Conservation (phyloP, 176 grass and related monocot genomes). For the Avena sativa region DNA sequence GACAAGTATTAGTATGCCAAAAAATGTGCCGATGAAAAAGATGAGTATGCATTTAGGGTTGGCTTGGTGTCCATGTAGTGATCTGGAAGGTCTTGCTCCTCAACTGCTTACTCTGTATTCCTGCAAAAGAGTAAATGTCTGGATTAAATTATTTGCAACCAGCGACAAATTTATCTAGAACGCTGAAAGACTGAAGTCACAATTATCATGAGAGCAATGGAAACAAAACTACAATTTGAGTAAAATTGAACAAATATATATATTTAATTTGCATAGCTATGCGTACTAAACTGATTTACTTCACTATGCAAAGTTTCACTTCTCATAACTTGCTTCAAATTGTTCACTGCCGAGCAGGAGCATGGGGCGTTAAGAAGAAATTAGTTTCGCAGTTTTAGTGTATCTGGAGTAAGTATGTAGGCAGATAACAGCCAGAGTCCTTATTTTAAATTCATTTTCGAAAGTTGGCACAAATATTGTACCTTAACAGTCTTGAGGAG, state of each 20-base stretch:
- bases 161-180: neutral
- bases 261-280: neutral
- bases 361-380: neutral
- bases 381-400: neutral
- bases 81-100: neutral
- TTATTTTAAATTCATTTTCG: neutral
- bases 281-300: neutral
- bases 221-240: slow-evolving; percentile 18
- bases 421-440: neutral
- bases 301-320: slow-evolving; percentile 10
- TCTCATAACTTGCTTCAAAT: slow-evolving; percentile 54
- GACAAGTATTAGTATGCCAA: neutral
- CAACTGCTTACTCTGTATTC: neutral
- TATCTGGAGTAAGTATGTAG: neutral
- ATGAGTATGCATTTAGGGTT: neutral
- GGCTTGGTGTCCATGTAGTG: neutral
- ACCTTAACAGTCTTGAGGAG: slow-evolving; percentile 87
- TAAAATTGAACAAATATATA: neutral
- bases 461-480: slow-evolving; percentile 1
- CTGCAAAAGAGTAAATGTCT: neutral
- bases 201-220: neutral
- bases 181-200: too few relatives aligned
- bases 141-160: neutral
- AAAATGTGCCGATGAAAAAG: neutral
- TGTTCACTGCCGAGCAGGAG: neutral